These are phyloP conservation scores for Porphyridium purpureum DNA, from an alignment of 23 red algal species.

Conservation along the genomic window DNA sequence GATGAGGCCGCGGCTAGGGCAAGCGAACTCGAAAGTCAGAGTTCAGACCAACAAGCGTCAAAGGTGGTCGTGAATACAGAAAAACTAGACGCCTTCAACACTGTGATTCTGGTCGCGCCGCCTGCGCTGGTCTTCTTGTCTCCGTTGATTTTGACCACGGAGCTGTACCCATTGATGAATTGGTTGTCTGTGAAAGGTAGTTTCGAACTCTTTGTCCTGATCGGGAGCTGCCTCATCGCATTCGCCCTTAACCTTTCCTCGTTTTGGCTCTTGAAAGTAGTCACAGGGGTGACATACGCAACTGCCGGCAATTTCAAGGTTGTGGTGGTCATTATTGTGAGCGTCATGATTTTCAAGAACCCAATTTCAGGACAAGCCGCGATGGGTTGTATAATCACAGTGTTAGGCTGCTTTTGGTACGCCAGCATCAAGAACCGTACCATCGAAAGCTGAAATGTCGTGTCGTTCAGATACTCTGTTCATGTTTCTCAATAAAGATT, in stretches of 20 bases:
- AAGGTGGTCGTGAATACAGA: slow-evolving; percentile 23
- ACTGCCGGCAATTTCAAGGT: slow-evolving; percentile 81
- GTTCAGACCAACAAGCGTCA: no score
- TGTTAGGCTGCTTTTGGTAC: slow-evolving; percentile 61
- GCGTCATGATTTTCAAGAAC: slow-evolving; percentile 69
- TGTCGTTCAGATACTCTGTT: no score
- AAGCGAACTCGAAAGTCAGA: no score
- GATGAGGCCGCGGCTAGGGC: no score
- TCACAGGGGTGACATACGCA: slow-evolving; percentile 64
- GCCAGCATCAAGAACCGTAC: no score
- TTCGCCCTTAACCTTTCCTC: slow-evolving; percentile 54
- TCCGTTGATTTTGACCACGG: slow-evolving; percentile 18
- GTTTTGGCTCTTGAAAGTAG: slow-evolving; percentile 67
- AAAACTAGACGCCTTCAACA: slow-evolving; percentile 52
- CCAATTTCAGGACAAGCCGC: slow-evolving; percentile 32
- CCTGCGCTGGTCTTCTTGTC: slow-evolving; percentile 30
- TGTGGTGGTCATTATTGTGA: slow-evolving; percentile 44
- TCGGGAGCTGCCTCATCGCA: slow-evolving; percentile 35
- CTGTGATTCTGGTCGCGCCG: slow-evolving; percentile 54
- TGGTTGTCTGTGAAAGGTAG: no score
- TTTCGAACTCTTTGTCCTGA: no score
- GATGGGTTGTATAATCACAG: slow-evolving; percentile 53
- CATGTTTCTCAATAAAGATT: no score
- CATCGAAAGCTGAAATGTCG: no score
- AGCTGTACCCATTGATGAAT: slow-evolving; percentile 4